A percentile compares a stretch with the other conserved stretches of the same genome.
Evolutionary conservation across 148 eudicot species (phyloP).

Genomic region (Hydrangea macrophylla): DNA sequence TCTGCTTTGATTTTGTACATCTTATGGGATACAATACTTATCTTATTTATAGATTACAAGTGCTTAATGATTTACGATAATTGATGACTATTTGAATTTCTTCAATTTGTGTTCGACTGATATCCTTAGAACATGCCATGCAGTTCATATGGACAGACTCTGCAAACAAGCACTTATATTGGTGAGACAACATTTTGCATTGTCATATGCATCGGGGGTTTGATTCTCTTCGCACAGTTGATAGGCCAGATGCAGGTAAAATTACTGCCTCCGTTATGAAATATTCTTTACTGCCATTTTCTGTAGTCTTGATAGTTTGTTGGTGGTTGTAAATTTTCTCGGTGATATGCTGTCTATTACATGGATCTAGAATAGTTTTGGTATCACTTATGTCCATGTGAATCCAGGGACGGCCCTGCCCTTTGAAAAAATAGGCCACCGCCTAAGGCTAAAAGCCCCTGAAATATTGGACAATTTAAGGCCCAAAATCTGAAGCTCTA

Average conservation of each 20-base stretch:
- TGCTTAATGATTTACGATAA: background rate
- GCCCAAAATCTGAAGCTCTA: too few relatives aligned
- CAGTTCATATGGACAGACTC: slow-evolving; percentile 86
- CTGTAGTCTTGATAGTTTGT: background rate
- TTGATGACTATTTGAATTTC: background rate
- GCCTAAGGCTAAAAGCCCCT: too few relatives aligned
- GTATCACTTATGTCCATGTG: background rate
- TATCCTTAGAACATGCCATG: slow-evolving; percentile 7
- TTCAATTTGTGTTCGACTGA: slow-evolving; percentile 3
- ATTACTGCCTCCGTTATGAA: background rate
- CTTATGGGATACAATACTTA: background rate
- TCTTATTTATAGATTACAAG: background rate
- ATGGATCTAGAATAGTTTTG: background rate
- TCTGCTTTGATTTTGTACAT: background rate
- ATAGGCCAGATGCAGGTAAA: slow-evolving; percentile 93
- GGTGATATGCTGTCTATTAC: background rate
- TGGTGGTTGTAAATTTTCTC: background rate
- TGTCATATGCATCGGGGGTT: slow-evolving; percentile 54
- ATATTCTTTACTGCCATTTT: background rate
- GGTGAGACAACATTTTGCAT: slow-evolving; percentile 74
- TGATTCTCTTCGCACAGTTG: slow-evolving; percentile 68
- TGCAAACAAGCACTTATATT: slow-evolving; percentile 67
- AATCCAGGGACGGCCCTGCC: too few relatives aligned
- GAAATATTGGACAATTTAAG: too few relatives aligned
- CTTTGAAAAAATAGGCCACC: too few relatives aligned